Percentiles rank a stretch among this genome's conserved stretches.
Conservation (phyloP, 768 basidiomycete species). For the Phylloporus rhodoxanthus region DNA sequence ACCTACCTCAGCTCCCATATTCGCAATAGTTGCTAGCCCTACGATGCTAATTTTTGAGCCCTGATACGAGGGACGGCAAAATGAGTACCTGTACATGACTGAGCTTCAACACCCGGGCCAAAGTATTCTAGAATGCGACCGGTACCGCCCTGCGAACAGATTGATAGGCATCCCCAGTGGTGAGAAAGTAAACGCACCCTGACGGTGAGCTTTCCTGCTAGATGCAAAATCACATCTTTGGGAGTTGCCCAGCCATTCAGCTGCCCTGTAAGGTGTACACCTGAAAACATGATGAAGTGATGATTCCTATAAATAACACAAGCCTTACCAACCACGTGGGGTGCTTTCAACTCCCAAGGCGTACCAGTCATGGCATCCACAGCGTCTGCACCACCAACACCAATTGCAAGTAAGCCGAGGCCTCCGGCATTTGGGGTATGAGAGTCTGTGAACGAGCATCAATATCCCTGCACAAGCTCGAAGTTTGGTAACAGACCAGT, state of each 20-base stretch:
- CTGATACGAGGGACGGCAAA: not conserved
- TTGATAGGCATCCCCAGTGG: not conserved
- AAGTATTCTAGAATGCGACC: constrained; percentile 96
- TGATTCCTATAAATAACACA: not conserved
- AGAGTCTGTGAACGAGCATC: constrained; percentile 53
- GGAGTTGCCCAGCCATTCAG: constrained; percentile 89
- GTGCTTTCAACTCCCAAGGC: constrained; percentile 96
- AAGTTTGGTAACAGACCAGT: constrained; percentile 49
- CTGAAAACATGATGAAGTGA: constrained; percentile 33
- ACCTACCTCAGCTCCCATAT: constrained; percentile 99
- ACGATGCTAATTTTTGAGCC: not conserved
- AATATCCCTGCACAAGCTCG: not conserved
- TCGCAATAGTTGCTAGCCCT: constrained; percentile 92
- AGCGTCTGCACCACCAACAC: constrained; percentile 98
- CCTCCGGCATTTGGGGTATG: constrained; percentile 99
- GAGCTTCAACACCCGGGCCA: constrained; percentile 81
- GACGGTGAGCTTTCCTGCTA: constrained; percentile 92
- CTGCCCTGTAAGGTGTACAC: constrained; percentile 83
- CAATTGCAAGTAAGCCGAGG: constrained; percentile 92
- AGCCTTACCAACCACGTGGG: constrained; percentile 65
- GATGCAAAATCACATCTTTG: constrained; percentile 92
- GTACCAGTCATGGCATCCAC: constrained; percentile 98
- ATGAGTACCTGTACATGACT: constrained; percentile 82
- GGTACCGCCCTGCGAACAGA: constrained; percentile 72
- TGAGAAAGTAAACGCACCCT: constrained; percentile 46